Conservation (phyloP, 2,329 filamentous ascomycete genomes). For the Gyromitra esculenta region DNA sequence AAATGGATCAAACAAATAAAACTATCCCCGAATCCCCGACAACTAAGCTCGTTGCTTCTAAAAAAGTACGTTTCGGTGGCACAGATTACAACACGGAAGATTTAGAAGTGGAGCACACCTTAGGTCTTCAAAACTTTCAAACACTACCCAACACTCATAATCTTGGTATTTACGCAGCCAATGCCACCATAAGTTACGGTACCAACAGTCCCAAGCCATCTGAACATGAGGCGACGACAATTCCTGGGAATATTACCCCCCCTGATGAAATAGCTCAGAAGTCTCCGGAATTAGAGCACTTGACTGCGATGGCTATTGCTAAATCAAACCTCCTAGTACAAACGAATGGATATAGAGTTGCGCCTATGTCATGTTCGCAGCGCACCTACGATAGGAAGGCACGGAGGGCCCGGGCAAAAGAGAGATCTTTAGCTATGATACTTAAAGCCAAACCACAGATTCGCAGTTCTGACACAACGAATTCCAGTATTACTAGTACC, state of each 20-base stretch:
- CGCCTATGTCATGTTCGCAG: too few relatives aligned
- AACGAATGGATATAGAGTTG: too few relatives aligned
- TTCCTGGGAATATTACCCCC: neutral
- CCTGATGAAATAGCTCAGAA: neutral
- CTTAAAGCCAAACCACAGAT: neutral
- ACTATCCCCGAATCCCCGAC: rapidly evolving
- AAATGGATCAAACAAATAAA: neutral
- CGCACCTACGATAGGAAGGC: neutral
- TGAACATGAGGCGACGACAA: neutral
- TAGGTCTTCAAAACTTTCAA: neutral
- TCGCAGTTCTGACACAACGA: neutral
- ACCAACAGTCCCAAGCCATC: neutral
- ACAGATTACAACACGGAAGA: neutral
- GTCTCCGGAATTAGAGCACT: neutral
- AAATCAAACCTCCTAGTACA: too few relatives aligned
- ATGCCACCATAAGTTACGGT: neutral
- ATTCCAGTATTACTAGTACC: neutral
- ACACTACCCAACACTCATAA: neutral
- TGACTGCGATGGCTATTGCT: too few relatives aligned
- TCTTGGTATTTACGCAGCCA: neutral
- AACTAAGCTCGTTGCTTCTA: neutral
- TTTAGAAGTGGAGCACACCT: neutral
- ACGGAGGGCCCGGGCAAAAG: neutral
- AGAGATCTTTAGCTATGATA: neutral
- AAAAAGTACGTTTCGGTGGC: neutral